A percentile compares a stretch with the other conserved stretches of the same genome.
These are phyloP conservation scores for Rhizophora apiculata DNA, from an alignment of 345 rosid species.

Conservation along the genomic window DNA sequence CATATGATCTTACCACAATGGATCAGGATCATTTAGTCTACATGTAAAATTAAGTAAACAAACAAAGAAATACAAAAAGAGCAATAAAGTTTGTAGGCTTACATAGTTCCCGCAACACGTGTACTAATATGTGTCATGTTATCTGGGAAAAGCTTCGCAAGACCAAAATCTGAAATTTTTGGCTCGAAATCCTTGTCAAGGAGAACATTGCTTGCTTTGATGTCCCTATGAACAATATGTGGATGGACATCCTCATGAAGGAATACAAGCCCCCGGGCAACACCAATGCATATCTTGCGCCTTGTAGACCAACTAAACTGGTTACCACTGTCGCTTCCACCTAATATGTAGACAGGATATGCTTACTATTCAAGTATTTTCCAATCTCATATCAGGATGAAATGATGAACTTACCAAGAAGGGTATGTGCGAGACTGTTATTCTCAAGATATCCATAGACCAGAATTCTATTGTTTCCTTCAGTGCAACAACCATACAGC, in stretches of 20 bases:
- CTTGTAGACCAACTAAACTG: conserved; percentile 55
- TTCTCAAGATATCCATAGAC: conserved; percentile 70
- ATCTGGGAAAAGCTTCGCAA: conserved; percentile 65
- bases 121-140: conserved; percentile 64
- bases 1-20: neutral
- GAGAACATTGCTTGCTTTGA: conserved; percentile 76
- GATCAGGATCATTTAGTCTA: neutral
- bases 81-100: conserved; percentile 24
- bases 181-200: conserved; percentile 52
- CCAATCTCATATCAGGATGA: conserved; percentile 1
- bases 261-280: conserved; percentile 63
- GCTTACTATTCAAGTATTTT: neutral
- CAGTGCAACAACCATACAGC: conserved; percentile 62
- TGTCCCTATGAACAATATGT: conserved; percentile 65
- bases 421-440: conserved; percentile 66
- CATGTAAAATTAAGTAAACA: neutral
- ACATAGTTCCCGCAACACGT: conserved; percentile 72
- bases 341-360: conserved; percentile 25
- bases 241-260: conserved; percentile 70
- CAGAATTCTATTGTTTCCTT: conserved; percentile 57
- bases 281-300: conserved; percentile 53
- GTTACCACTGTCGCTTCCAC: conserved; percentile 34
- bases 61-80: conserved; percentile 7
- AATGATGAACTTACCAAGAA: conserved; percentile 41
- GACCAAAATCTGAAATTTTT: conserved; percentile 76